Base-by-base conservation (phyloP, 2,329 filamentous ascomycete species). In the Talaromyces sp. region DNA sequence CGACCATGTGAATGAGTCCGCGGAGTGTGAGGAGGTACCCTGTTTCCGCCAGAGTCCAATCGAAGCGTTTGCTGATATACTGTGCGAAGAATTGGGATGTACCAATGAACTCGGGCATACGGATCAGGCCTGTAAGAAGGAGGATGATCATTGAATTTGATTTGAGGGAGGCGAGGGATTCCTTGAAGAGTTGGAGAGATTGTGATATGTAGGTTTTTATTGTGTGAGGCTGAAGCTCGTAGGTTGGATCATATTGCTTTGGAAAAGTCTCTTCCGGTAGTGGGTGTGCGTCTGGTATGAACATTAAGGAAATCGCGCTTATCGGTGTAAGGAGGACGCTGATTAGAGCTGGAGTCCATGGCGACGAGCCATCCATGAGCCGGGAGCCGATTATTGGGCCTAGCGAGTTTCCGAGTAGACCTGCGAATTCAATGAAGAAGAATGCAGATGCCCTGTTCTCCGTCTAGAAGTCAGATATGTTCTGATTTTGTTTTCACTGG, bases 21-120 rank as follows among this genome's bases (percentile, higher is more conserved):
- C 43, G 43, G 17, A 46, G 20, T n/a, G 43, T 33, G 24, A 30
- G 20, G 43, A 46, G 43, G 20, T 46, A 46, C 2, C 43, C 43
- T 10, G 43, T 30, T 16, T 36, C 32, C 8, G 43, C 29, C 14
- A 46, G 33, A 17, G 30, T 24, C 43, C 43, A 46, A 8, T 36
- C 16, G 16, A 46, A 46, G 1, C 43, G 43, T 2, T 46, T 46
- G 8, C 43, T 46, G n/a, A 46, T 19, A 10, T 35, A 46, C 5
- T 46, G 43, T 3, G 30, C 20, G 8, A 46, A 27, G 10, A 46
- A 35, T 9, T 20, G 19, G 1, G 30, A 35, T n/a, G 43, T 46
- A 19, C 30, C 30, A 7, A 36, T 27, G 20, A 35, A 35, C 20
- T 46, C 43, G 14, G 32, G 30, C 19, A 24, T 36, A 6, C 20